Evolutionary conservation across 495 filamentous ascomycete genomes (phyloP).

Genomic region (Daldinia bambusicola): DNA sequence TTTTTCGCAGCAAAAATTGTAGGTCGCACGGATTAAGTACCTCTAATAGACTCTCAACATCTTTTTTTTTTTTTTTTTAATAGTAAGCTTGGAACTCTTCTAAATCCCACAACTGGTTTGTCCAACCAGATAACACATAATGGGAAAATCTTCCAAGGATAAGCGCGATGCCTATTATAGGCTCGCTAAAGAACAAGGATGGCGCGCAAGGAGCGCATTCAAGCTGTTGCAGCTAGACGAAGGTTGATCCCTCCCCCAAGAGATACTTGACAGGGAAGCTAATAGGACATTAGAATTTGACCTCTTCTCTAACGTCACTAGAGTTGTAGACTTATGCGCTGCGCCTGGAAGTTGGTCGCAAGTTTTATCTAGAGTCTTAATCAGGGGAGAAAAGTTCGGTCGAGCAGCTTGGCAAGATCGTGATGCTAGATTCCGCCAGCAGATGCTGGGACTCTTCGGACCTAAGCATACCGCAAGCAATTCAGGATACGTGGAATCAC

Average conservation of each 20-base stretch:
- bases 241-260: conserved; percentile 49
- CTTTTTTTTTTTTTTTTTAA: too few relatives aligned
- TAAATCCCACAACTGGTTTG: neutral
- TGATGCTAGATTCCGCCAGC: conserved; percentile 68
- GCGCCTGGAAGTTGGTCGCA: conserved; percentile 97
- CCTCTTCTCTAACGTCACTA: conserved; percentile 85
- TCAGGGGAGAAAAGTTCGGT: conserved; percentile 91
- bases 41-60: too few relatives aligned
- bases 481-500: conserved; percentile 37
- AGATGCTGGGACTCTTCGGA: conserved; percentile 60
- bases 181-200: conserved; percentile 97
- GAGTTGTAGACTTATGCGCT: conserved; percentile 95
- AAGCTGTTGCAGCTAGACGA: conserved; percentile 96
- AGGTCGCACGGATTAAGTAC: neutral
- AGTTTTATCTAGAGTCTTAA: conserved; percentile 89
- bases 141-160: conserved; percentile 99
- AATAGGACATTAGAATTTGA: conserved; percentile 75
- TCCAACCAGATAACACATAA: conserved; percentile 47
- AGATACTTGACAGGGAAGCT: conserved; percentile 28
- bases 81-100: too few relatives aligned
- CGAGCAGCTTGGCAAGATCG: conserved; percentile 85
- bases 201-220: conserved; percentile 95
- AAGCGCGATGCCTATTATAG: conserved; percentile 98
- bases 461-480: conserved; percentile 35
- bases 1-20: conserved; percentile 16